Percentiles rank a stretch among this genome's conserved stretches.
Evolutionary conservation across 2,329 filamentous ascomycete species (phyloP).

Genomic region (Cladophialophora yegresii): DNA sequence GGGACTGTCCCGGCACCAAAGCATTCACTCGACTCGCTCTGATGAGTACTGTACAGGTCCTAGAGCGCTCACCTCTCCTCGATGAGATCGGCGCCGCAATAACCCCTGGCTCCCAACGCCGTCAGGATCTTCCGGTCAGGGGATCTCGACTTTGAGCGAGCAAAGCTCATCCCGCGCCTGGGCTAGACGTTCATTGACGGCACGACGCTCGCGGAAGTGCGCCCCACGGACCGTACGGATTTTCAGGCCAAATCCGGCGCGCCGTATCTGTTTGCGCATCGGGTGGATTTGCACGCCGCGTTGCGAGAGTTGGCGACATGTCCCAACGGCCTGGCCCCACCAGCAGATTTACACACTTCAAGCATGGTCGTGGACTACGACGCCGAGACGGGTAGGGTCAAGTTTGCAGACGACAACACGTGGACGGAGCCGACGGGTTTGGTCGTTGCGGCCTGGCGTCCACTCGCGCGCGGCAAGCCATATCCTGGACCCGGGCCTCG

Average conservation of each 20-base stretch:
- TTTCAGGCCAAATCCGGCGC: slow-evolving; percentile 5
- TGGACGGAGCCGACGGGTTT: not conserved
- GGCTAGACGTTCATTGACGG: slow-evolving; percentile 12
- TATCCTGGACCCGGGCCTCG: not conserved
- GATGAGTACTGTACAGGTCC: not conserved
- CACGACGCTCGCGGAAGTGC: not conserved
- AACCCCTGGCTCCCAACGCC: slow-evolving; percentile 7
- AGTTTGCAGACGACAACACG: not conserved
- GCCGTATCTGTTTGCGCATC: slow-evolving; percentile 10
- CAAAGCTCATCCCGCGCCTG: slow-evolving; percentile 5
- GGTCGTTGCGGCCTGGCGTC: slow-evolving; percentile 11
- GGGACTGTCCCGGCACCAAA: too few relatives aligned
- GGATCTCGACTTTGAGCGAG: slow-evolving; percentile 1
- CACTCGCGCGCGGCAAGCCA: slow-evolving; percentile 7
- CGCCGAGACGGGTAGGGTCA: slow-evolving; percentile 2
- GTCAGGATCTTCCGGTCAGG: slow-evolving; percentile 5
- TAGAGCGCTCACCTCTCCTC: slow-evolving; percentile 5
- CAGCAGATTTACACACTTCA: not conserved
- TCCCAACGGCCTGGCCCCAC: not conserved
- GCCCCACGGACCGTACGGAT: slow-evolving; percentile 6
- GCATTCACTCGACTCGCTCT: not conserved
- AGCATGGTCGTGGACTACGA: slow-evolving; percentile 9
- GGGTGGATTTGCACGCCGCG: slow-evolving; percentile 9
- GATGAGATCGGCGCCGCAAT: slow-evolving; percentile 6
- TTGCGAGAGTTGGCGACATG: slow-evolving; percentile 3